Base-by-base conservation (phyloP, 192 early-diverging fungal genomes). In the Entophlyctis luteolus region DNA sequence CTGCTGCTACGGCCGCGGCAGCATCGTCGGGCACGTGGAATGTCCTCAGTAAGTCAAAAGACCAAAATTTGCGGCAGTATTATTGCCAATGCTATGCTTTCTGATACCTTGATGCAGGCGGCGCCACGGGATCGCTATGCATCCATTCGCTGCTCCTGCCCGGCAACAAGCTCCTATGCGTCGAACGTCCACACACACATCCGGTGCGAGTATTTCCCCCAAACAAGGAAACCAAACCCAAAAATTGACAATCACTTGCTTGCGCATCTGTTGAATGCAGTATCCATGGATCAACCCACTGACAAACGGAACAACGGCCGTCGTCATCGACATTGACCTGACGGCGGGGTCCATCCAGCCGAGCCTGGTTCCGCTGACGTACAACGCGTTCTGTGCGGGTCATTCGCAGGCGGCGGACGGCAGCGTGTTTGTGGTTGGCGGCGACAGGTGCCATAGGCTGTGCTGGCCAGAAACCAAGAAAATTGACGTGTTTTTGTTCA, bases 351-450 rank as follows among this genome's bases (percentile, higher is more conserved):
- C 39, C 35, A 60, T 60, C 35, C 10, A 14, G 10, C 12, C 14
- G 3, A 57, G 12, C 12, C 16, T 67, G 16, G 29, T 12, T 16
- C 16, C 48, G 18, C 34, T 67, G 31, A 32, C 16, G n/a, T 55
- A 42, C 34, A 75, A 75, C 59, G 65, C 73, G 18, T 75, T 75
- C 48, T 75, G 73, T 5, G 39, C 39, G 22, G 76, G 76, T 37
- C 75, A 74, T 46, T 53, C 76, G 2, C 66, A 70, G 29, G 37
- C 66, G 33, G 72, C 72, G 31, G 53, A 80, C 53, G 78, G 78
- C 6, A 29, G n/a, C 18, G 55, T 79, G 42, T 37, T 67, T 18
- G 71, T 78, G 23, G 56, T 66, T 29, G 78, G 78, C 16, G 78
- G 78, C 33, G 78, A 80, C 71, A 25, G 25, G 32, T 34, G 49